Evolutionary conservation across 139 green algal genomes (phyloP), one percentile per base, ranked within the genome.

Genomic region (Chlorella ohadii): DNA sequence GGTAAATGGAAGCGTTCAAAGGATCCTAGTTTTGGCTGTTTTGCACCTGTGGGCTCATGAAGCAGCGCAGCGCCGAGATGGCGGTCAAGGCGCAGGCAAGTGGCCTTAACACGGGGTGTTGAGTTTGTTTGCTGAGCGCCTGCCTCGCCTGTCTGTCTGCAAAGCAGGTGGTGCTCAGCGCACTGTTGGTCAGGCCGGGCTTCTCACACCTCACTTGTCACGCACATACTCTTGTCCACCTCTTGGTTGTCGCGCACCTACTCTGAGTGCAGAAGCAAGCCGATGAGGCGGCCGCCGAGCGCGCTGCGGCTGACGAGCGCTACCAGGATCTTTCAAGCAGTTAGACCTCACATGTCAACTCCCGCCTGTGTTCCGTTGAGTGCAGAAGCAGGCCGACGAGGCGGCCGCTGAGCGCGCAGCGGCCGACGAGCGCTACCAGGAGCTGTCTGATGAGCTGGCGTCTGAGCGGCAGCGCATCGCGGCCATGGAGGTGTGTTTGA

Each of bases 51-150:
- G 78, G 31, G 36, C 22, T 84, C 23, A 89, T 90, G 89, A 92
- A 85, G 83, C 73, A 85, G 73, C 81, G 88, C 72, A 57, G 84
- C 4, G 78, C 84, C 23, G 78, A 90, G 77, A 80, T 85, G 78
- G 89, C 89, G 12, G 76, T 56, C 25, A 79, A 84, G 72, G 73
- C 47, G 47, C 71, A 61, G 71, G 71, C 71, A 36, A 56, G 70
- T 22, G 38, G 25, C 44, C 7, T 11, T 11, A 11, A 6, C 6
- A 11, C 6, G 44, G 44, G 44, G 44, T 51, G 38, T n/a, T 22
- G 2, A 23, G 3, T 59, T 15, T n/a, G 17, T 27, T n/a, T 47
- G 66, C 57, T 74, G 67, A 36, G 11, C 27, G 47, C 7, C 44
- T 16, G 44, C 44, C 11, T 6, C 11, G 44, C 44, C 44, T 55